Base-by-base conservation (phyloP, 75 land plant species). In the Pinus albicaulis region DNA sequence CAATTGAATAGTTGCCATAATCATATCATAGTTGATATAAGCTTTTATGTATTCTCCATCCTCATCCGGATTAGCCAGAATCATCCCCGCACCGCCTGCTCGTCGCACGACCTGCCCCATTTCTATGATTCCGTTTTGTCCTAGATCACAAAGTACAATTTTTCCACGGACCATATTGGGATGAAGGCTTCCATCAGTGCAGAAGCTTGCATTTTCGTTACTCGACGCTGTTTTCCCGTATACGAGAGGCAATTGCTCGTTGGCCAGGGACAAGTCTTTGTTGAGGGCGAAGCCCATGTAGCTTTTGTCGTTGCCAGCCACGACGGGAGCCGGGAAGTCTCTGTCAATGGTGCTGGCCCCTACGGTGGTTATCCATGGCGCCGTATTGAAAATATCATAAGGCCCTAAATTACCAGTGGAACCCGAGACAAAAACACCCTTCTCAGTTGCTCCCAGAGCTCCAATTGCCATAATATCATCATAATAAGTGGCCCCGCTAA, bases 381-480 rank as follows among this genome's bases (percentile, higher is more conserved):
- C 80, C 4, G 68, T 48, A 60, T 91, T 91, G 23, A 79, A 57
- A 16, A 59, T 52, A 0, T 12, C 25, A 7, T 13, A 14, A 7
- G 90, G 90, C 3, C 90, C 90, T 0, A 44, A 19, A 56, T 88
- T 88, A 1, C 90, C 90, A 19, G 84, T 87, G 2, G 87, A 75
- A 69, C 65, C 80, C 0, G 82, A 64, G 52, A 88, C 87, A 56
- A 82, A 41, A n/a, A 88, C 70, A 19, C 90, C 87, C 7, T 61
- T 66, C 74, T 80, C 75, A 17, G 73, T 57, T 0, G 87, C 87
- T 2, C 58, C 65, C 64, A 88, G 79, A 10, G 82, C 48, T 13
- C 71, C 86, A 17, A 82, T 75, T 0, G 84, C 84, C 1, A 76
- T 61, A 53, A 1, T 41, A 52, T 88, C 84, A 0, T 19, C 11